A percentile compares a stretch with the other conserved stretches of the same genome.
Conservation (phyloP, 2,329 filamentous ascomycete genomes). For the Diaporthe citrichinensis region DNA sequence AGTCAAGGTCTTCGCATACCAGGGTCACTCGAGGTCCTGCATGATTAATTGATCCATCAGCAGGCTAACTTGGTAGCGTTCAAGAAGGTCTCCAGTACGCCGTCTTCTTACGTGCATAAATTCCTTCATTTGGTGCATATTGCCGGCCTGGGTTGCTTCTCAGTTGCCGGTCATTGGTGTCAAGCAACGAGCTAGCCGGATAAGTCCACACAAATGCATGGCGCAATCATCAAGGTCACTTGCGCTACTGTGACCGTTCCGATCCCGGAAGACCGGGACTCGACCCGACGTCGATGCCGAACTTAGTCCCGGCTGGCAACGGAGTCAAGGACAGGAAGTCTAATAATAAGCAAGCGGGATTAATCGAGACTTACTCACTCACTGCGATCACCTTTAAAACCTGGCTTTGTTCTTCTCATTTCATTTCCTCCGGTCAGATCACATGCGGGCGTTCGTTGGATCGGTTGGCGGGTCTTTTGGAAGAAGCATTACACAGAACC, state of each 20-base stretch:
- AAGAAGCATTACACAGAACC: constrained; percentile 28
- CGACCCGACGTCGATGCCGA: constrained; percentile 17
- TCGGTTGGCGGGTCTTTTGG: constrained; percentile 25
- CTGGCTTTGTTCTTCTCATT: neutral
- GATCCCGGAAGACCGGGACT: constrained; percentile 20
- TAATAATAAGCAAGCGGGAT: constrained; percentile 20
- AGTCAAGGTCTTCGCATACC: neutral
- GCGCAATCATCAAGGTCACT: constrained; percentile 14
- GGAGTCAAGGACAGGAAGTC: constrained; percentile 16
- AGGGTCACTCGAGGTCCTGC: neutral
- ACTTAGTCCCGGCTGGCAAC: constrained; percentile 16
- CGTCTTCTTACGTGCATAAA: constrained; percentile 3
- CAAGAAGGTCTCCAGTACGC: neutral
- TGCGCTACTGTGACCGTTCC: constrained; percentile 21
- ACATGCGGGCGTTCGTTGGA: constrained; percentile 36
- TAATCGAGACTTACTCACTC: constrained; percentile 10
- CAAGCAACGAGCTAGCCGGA: neutral
- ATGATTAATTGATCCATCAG: neutral
- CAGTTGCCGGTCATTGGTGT: neutral
- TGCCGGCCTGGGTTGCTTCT: neutral
- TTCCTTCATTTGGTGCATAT: constrained; percentile 18
- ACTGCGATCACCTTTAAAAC: neutral
- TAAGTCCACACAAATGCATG: constrained; percentile 3
- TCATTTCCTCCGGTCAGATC: neutral
- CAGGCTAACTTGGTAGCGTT: neutral